Evolutionary conservation across 306 rosid genomes (phyloP).

Genomic region (Cicer yamashitae): DNA sequence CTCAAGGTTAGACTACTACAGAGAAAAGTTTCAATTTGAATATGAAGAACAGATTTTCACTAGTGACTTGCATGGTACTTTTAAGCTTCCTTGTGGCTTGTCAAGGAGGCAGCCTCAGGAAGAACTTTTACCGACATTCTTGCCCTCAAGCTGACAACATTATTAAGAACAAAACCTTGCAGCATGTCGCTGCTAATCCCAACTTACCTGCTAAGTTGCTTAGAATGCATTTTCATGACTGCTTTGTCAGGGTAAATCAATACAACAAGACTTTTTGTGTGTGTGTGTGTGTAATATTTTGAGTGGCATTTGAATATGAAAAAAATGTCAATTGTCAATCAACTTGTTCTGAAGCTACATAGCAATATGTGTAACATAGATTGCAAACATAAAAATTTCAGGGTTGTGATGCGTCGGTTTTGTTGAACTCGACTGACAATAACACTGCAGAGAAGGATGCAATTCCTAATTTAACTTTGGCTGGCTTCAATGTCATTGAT

Average conservation of each 20-base stretch:
- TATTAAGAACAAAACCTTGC: constrained; percentile 37
- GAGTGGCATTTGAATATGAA: constrained; percentile 30
- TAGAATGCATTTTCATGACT: constrained; percentile 70
- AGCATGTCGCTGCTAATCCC: constrained; percentile 49
- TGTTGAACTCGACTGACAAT: constrained; percentile 55
- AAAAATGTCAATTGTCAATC: too few relatives aligned
- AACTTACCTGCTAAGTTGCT: constrained; percentile 61
- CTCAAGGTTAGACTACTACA: constrained; percentile 14
- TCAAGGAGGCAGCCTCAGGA: constrained; percentile 49
- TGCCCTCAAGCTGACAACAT: constrained; percentile 59
- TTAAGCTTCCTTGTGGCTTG: constrained; percentile 47
- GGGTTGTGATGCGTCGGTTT: constrained; percentile 72
- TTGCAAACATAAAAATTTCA: constrained; percentile 39
- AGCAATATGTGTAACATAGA: constrained; percentile 8
- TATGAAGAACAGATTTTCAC: constrained; percentile 40
- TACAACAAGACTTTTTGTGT: not conserved
- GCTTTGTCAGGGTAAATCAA: constrained; percentile 61
- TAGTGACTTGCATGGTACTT: constrained; percentile 41
- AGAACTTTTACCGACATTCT: constrained; percentile 50
- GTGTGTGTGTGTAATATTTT: not conserved
- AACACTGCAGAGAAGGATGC: constrained; percentile 60
- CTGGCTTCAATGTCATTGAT: constrained; percentile 64
- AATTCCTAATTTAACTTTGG: constrained; percentile 50
- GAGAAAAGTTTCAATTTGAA: constrained; percentile 5
- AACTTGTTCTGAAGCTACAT: not conserved